Evolutionary conservation across 805 yeast species (phyloP).

Genomic region (Suhomyces emberorum): DNA sequence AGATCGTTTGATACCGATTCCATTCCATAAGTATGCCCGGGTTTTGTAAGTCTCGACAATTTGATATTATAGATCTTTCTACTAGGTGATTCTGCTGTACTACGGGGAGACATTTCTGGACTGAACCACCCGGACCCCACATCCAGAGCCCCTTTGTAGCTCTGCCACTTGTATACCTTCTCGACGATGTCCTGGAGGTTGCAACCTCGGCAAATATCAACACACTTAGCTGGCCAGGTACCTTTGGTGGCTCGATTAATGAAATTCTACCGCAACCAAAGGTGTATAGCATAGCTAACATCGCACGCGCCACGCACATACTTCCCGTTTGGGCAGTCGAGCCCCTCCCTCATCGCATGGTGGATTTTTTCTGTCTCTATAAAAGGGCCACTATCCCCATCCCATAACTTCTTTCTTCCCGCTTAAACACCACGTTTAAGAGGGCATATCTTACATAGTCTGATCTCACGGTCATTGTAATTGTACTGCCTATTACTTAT

Average conservation of each 20-base stretch:
- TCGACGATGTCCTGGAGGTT: not conserved
- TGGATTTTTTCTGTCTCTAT: constrained; percentile 9
- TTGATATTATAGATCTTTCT: no score
- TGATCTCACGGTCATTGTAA: constrained; percentile 3
- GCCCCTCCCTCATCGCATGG: constrained; percentile 10
- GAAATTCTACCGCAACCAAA: not conserved
- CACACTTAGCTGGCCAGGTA: constrained; percentile 11
- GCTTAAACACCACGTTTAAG: constrained; percentile 42
- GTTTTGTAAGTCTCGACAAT: no score
- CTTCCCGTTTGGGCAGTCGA: constrained; percentile 19
- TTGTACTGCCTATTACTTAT: constrained; percentile 2
- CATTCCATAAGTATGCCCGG: no score
- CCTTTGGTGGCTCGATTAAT: constrained; percentile 5
- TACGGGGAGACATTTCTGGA: no score
- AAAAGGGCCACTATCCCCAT: not conserved
- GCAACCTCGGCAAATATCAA: constrained; percentile 5
- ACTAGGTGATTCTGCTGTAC: no score
- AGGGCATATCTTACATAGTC: constrained; percentile 30
- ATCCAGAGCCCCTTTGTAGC: no score
- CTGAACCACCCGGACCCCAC: no score
- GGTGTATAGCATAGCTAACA: constrained; percentile 12
- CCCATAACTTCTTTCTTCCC: constrained; percentile 37
- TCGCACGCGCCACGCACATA: not conserved
- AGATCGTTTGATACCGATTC: constrained; percentile 53
- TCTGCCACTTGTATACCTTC: not conserved